A percentile compares a stretch with the other conserved stretches of the same genome.
phyloP scores from a whole-genome alignment of 768 basidiomycete genomes.

The Russula vinacea region DNA sequence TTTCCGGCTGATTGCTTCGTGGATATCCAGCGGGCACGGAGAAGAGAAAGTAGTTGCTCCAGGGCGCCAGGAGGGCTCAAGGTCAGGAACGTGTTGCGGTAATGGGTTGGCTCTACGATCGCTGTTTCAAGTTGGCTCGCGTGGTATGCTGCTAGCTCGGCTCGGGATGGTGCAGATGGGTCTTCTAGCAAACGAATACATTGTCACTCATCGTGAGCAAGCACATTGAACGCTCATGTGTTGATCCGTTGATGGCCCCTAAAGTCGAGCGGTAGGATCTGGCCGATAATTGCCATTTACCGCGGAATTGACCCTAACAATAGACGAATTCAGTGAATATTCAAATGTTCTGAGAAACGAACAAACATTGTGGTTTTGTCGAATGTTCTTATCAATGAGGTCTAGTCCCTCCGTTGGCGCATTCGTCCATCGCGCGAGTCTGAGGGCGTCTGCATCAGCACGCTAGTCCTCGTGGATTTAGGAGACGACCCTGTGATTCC shows the following conservation, averaged over 20 bases:
- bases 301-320: conserved; percentile 53
- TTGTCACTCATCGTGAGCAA: conserved; percentile 76
- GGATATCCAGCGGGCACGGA: conserved; percentile 74
- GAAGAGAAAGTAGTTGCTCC: conserved; percentile 69
- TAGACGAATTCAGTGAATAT: conserved; percentile 28
- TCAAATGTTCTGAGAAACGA: conserved; percentile 16
- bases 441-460: conserved; percentile 32
- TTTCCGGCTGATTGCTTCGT: conserved; percentile 39
- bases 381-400: conserved; percentile 65
- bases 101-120: conserved; percentile 49
- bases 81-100: conserved; percentile 73
- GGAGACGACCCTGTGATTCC: conserved; percentile 29
- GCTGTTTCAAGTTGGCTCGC: conserved; percentile 27
- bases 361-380: conserved; percentile 64
- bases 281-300: conserved; percentile 67
- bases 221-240: conserved; percentile 67
- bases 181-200: conserved; percentile 80
- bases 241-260: conserved; percentile 49
- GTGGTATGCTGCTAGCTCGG: conserved; percentile 55
- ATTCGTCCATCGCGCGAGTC: conserved; percentile 79
- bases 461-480: background rate
- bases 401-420: conserved; percentile 71
- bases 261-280: conserved; percentile 75
- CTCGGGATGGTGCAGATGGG: conserved; percentile 63
- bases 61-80: conserved; percentile 69